Evolutionary conservation across 2,329 filamentous ascomycete genomes (phyloP).

Genomic region (Epichloe elymi): DNA sequence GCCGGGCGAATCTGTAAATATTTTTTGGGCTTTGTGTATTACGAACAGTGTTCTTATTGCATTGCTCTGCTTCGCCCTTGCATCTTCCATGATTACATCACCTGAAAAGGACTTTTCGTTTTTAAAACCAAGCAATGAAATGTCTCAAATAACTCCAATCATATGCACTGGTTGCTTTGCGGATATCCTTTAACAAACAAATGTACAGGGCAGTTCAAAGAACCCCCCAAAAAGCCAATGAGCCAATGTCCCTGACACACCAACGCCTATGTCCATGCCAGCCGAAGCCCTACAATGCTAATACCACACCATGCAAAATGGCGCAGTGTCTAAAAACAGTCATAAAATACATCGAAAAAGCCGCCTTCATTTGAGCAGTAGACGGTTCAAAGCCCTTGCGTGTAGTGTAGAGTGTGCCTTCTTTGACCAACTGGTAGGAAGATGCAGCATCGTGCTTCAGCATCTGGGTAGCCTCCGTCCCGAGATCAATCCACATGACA

Average conservation of each 20-base stretch:
- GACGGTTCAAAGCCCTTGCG: not conserved
- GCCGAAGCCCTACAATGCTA: constrained; percentile 14
- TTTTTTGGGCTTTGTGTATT: not conserved
- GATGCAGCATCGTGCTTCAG: not conserved
- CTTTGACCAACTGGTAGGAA: not conserved
- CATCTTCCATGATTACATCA: not conserved
- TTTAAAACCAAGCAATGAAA: not conserved
- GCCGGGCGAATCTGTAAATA: too few relatives aligned
- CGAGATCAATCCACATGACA: too few relatives aligned
- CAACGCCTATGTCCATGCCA: constrained; percentile 12
- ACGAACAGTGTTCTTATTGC: not conserved
- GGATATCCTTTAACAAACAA: constrained; percentile 1
- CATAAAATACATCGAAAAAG: constrained; percentile 6
- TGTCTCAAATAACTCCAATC: constrained; percentile 5
- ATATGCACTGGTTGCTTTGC: constrained; percentile 8
- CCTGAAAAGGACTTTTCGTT: not conserved
- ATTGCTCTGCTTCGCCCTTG: not conserved
- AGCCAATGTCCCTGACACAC: constrained; percentile 8
- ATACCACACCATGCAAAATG: constrained; percentile 8
- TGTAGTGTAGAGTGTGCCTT: not conserved
- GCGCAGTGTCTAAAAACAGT: constrained; percentile 9
- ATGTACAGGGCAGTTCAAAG: not conserved
- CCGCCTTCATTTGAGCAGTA: not conserved
- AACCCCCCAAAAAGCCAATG: not conserved
- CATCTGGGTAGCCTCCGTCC: not conserved